Base-by-base conservation (phyloP, 1,139 yeast genomes). In the Hansenula lynferdii region DNA sequence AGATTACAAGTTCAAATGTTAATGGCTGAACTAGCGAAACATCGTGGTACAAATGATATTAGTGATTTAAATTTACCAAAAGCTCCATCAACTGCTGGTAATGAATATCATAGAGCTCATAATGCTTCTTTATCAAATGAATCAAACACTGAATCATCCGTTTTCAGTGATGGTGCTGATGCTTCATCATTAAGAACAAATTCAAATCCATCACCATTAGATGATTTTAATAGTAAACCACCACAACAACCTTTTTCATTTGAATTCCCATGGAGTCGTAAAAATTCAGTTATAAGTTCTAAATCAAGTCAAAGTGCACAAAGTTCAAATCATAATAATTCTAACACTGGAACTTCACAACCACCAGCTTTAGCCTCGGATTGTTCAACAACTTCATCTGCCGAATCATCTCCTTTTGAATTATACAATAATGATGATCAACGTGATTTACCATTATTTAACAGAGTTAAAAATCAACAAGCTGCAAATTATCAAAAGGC, bases 1-100 rank as follows among this genome's bases (percentile, higher is more conserved):
- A 72, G 83, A 56, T 70, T 80, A 34, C 96, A 89, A 61, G 89
- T 90, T 22, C 78, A 76, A 38, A 70, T 84, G 47, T 70, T 90
- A 41, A 82, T 86, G 65, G 65, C 64, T 26, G 96, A 89, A 62
- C 70, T 90, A 48, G 65, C 77, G 18, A 75, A 78, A 50, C 81
- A 77, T 58, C 69, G 84, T 44, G 83, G 79, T 12, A 57, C 61
- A 31, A 40, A 56, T 4, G 72, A 67, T 44, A 45, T 69, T 14
- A 60, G 64, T 15, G 70, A 70, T 40, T 37, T 55, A 34, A 42
- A 50, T 1, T 24, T 52, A n/a, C 56, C 49, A 17, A 20, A 30
- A n/a, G 34, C 16, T 23, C 34, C 34, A 12, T 11, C 33, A 11
- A 23, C 31, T 18, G 31, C n/a, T 19, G 31, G 31, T 19, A 28